Percentiles rank a stretch among this genome's conserved stretches.
Evolutionary conservation across 2,329 filamentous ascomycete genomes (phyloP).

Genomic region (Nemania sp.): DNA sequence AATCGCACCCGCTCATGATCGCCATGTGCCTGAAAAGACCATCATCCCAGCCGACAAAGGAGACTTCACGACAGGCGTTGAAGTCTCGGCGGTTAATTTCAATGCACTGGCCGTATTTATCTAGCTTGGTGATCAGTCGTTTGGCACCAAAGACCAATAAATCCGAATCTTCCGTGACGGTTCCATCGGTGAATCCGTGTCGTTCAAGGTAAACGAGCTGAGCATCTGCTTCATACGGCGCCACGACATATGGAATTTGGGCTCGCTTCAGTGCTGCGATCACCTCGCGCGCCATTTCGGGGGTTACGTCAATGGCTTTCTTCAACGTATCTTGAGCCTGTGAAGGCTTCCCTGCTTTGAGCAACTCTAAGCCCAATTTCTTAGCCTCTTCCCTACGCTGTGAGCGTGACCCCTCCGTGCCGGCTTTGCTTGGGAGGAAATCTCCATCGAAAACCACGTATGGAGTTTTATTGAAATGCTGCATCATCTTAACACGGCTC

Average conservation of each 20-base stretch:
- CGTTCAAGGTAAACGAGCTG: conserved; percentile 93
- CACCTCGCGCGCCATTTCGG: conserved; percentile 87
- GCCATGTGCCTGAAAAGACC: conserved; percentile 92
- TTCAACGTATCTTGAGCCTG: conserved; percentile 87
- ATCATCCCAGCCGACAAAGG: conserved; percentile 89
- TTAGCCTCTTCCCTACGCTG: conserved; percentile 77
- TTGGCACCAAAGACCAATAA: conserved; percentile 93
- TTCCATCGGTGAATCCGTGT: conserved; percentile 80
- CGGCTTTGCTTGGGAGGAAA: conserved; percentile 88
- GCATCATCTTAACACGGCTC: conserved; percentile 88
- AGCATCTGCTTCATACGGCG: conserved; percentile 96
- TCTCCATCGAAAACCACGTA: conserved; percentile 97
- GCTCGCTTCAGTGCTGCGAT: conserved; percentile 89
- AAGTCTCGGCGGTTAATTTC: conserved; percentile 92
- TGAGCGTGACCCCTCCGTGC: conserved; percentile 78
- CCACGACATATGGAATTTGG: conserved; percentile 84
- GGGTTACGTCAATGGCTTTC: conserved; percentile 93
- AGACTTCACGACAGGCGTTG: conserved; percentile 83
- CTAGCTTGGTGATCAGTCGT: conserved; percentile 87
- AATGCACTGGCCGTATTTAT: conserved; percentile 89
- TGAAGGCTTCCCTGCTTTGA: conserved; percentile 77
- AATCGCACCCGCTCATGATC: conserved; percentile 95
- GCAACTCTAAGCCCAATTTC: conserved; percentile 73
- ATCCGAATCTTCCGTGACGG: conserved; percentile 96
- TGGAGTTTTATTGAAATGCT: conserved; percentile 90